Conservation (phyloP, 306 rosid species). For the peach (Prunus persica) region Prunus_persica_NCBIv2 NC_034012.1:15994501-15995000, state of each 20-base stretch:
- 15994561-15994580: no score
- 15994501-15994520: background rate
- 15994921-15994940: background rate
- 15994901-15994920: background rate
- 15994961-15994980: background rate
- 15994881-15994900: background rate
- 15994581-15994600: background rate
- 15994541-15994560: background rate
- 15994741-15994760: background rate
- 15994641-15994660: no score
- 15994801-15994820: background rate
- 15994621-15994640: background rate
- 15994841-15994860: background rate
- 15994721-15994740: background rate
- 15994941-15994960: background rate
- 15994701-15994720: background rate
- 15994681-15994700: background rate
- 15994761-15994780: background rate
- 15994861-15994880: background rate
- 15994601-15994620: background rate
- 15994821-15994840: background rate
- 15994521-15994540: background rate
- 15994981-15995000: background rate
- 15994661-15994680: background rate
- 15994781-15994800: background rate